Conservation (phyloP, 75 land plant species). For the Pinus taeda region DNA sequence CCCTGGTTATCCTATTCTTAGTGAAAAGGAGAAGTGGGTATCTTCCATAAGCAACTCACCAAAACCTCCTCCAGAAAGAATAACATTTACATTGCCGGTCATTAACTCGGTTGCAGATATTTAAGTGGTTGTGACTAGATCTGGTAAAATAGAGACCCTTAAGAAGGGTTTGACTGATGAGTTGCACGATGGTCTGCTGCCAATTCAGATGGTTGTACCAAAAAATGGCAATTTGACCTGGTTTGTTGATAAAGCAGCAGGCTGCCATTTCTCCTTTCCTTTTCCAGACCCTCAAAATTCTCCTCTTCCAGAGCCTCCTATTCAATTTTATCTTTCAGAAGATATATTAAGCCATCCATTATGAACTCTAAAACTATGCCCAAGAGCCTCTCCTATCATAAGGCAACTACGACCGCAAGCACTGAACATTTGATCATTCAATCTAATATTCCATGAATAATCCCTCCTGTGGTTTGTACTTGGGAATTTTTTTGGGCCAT, state of each 20-base stretch:
- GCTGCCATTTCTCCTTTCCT: no score
- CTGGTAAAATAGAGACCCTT: slow-evolving; percentile 60
- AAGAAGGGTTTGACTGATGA: slow-evolving; percentile 40
- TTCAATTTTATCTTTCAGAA: no score
- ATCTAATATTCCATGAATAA: no score
- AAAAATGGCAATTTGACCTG: slow-evolving; percentile 63
- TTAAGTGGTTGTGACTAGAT: slow-evolving; percentile 58
- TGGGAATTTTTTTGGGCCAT: no score
- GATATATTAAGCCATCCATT: no score
- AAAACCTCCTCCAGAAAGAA: slow-evolving; percentile 82
- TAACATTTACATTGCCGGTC: slow-evolving; percentile 84
- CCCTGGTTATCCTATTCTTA: slow-evolving; percentile 54
- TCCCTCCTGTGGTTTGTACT: no score
- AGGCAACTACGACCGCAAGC: no score
- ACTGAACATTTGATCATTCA: no score
- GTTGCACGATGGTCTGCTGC: slow-evolving; percentile 34
- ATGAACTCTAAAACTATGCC: no score
- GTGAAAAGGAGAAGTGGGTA: slow-evolving; percentile 64
- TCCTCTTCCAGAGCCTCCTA: no score
- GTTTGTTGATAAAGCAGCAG: slow-evolving; percentile 77
- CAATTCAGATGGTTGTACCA: slow-evolving; percentile 61
- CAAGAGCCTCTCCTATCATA: no score
- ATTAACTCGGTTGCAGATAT: slow-evolving; percentile 88
- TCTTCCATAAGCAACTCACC: slow-evolving; percentile 80
- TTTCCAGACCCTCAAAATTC: no score